Evolutionary conservation across 2,329 filamentous ascomycete genomes (phyloP).

Genomic region (Exophiala viscosa): DNA sequence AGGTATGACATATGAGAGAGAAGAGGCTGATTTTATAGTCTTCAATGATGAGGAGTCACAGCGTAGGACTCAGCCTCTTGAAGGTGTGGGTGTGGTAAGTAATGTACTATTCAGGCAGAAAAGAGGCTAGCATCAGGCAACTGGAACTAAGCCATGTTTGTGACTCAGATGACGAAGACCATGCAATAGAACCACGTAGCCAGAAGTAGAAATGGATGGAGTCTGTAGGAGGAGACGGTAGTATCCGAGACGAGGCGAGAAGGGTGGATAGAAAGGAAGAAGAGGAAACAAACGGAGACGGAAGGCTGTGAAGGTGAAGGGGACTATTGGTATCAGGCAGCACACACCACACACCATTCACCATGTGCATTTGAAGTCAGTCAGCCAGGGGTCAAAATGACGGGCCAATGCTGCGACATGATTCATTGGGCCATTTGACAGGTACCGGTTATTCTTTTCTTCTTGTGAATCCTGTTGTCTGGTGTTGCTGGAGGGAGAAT

Average conservation of each 20-base stretch:
- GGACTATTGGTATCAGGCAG: constrained; percentile 1
- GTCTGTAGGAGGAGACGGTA: constrained; percentile 8
- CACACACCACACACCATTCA: too few species aligned
- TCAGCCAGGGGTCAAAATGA: too few species aligned
- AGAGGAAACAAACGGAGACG: constrained; percentile 1
- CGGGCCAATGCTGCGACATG: too few species aligned
- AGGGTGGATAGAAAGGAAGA: neutral
- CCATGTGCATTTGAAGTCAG: too few species aligned
- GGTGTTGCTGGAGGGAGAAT: too few species aligned
- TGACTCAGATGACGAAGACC: constrained; percentile 20
- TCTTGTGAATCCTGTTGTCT: too few species aligned
- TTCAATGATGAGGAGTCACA: constrained; percentile 15
- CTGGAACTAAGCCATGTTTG: constrained; percentile 15
- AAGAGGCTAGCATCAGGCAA: constrained; percentile 22
- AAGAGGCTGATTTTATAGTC: constrained; percentile 16
- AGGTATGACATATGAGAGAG: too few species aligned
- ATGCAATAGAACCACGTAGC: constrained; percentile 6
- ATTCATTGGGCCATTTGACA: too few species aligned
- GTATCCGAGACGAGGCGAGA: constrained; percentile 14
- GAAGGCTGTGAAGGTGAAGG: constrained; percentile 6
- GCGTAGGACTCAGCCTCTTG: constrained; percentile 12
- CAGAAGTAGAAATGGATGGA: neutral
- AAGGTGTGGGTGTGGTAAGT: constrained; percentile 5
- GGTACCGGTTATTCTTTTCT: too few species aligned
- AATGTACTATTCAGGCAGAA: constrained; percentile 15